Base-by-base conservation (phyloP, 225 moss, liverwort and hornwort species). In the Polytrichum commune region DNA sequence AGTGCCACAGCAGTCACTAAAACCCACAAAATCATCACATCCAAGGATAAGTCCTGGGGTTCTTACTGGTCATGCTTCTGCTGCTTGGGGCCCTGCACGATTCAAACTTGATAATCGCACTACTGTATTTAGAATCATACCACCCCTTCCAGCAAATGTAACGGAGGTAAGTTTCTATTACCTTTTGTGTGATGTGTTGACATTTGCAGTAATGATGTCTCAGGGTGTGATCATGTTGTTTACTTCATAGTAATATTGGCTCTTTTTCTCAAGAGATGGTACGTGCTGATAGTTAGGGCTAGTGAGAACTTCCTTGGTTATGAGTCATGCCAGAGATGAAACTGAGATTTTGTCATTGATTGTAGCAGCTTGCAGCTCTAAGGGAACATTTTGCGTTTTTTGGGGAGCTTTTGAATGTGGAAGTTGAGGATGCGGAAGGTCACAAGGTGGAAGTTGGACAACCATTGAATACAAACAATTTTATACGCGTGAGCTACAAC, bases 71-170 rank as follows among this genome's bases (percentile, higher is more conserved):
- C 85, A 84, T 69, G 56, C 84, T 2, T 65, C 82, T 63, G 80
- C 78, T 77, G 54, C 89, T 73, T 90, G 96, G 89, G 91, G 91
- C 72, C 91, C 93, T 70, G 85, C 84, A 27, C 86, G 96, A 29
- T 96, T 91, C 60, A 96, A 93, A 80, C 87, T 96, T 65, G 96
- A 96, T 73, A 96, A 96, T 73, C 88, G 96, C 64, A 90, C 96
- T 19, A 88, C 93, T 60, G 77, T 89, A 22, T 90, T 96, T 76
- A 93, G 87, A 82, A 80, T 96, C 73, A 69, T 89, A 69, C 93
- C 93, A 67, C 96, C 96, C 33, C 86, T 96, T 69, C 91, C 96
- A 81, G 81, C 84, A 66, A 69, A 81, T 68, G 69, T 84, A 55
- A 68, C 76, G 54, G 93, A 96, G 76, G 96, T 96, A 86, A 86